Conservation (phyloP, 2,329 filamentous ascomycete species). For the Zalaria sp. region DNA sequence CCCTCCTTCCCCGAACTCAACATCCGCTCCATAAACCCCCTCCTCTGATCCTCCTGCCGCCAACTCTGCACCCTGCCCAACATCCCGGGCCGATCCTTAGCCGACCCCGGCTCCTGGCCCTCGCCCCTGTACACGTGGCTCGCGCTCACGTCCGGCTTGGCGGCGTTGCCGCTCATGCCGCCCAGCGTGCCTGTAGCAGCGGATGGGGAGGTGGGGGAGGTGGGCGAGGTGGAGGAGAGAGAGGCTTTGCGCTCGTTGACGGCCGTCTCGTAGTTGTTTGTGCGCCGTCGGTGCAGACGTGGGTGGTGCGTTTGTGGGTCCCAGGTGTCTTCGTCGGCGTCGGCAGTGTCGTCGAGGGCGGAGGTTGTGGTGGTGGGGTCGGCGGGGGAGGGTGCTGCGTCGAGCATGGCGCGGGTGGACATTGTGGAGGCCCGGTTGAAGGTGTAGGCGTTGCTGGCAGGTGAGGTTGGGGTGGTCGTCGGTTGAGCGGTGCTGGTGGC, state of each 20-base stretch:
- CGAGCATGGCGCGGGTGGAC: conserved; percentile 9
- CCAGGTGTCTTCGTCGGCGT: conserved; percentile 1
- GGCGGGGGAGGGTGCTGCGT: conserved; percentile 3
- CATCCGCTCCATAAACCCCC: conserved; percentile 14
- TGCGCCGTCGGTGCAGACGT: conserved; percentile 9
- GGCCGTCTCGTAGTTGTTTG: conserved; percentile 16
- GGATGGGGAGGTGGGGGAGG: too few species aligned
- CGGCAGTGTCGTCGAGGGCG: conserved; percentile 1
- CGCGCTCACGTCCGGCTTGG: background rate
- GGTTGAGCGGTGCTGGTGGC: too few species aligned
- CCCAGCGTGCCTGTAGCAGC: background rate
- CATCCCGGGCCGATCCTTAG: conserved; percentile 8
- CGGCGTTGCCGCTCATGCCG: conserved; percentile 4
- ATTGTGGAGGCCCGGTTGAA: conserved; percentile 9
- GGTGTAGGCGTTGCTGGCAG: conserved; percentile 7
- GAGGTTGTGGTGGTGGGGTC: conserved; percentile 5
- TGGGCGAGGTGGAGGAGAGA: background rate
- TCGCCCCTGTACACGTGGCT: conserved; percentile 5
- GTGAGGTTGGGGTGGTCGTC: conserved; percentile 1
- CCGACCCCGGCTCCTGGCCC: background rate
- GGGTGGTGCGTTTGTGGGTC: conserved; percentile 3
- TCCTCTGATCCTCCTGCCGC: conserved; percentile 16
- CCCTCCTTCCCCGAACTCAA: conserved; percentile 6
- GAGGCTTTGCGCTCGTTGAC: conserved; percentile 3
- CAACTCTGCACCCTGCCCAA: conserved; percentile 15